Base-by-base conservation (phyloP, 805 yeast species). In the Lipomyces sp. region DNA sequence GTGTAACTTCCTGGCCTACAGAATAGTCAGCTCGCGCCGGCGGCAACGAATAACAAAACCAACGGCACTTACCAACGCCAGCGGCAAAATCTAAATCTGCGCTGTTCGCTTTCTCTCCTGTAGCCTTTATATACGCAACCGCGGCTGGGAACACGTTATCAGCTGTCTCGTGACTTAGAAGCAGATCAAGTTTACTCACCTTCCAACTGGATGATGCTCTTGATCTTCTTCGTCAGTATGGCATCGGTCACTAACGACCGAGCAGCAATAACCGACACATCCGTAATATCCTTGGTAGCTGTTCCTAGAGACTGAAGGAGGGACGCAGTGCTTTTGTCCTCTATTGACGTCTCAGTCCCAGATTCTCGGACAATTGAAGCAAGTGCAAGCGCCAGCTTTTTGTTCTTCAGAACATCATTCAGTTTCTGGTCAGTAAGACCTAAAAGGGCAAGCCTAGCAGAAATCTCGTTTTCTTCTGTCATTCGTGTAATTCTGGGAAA, bases 401-500 rank as follows among this genome's bases (percentile, higher is more conserved):
- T 87, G 80, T 95, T 94, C 77, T 92, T 94, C 64, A 86, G 77
- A 64, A 92, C 88, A 75, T 95, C 98, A 59, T 86, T 85, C 66
- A 90, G 82, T 77, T 90, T 91, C 60, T 69, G 69, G 57, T 65
- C 72, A 50, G 54, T 62, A 29, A 69, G 64, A 24, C 72, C 72
- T n/a, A 67, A 61, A 29, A 66, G 54, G 1, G 71, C 68, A 32
- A 68, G 60, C 45, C 59, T 53, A 18, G 56, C 57, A n/a, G 64
- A 34, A 8, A 66, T 37, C 11, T 51, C 62, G n/a, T 51, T 11
- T 29, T 29, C 54, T 33, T 29, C 34, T 29, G 35, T n/a, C 54
- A 51, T 51, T 24, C 24, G 8, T 42, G 8, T 15, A 15, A 42
- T 42, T 15, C 48, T 24, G 7, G 39, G 18, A 15, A 42, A 42